Evolutionary conservation across 2,329 filamentous ascomycete genomes (phyloP).

Genomic region (Talaromyces sp.): DNA sequence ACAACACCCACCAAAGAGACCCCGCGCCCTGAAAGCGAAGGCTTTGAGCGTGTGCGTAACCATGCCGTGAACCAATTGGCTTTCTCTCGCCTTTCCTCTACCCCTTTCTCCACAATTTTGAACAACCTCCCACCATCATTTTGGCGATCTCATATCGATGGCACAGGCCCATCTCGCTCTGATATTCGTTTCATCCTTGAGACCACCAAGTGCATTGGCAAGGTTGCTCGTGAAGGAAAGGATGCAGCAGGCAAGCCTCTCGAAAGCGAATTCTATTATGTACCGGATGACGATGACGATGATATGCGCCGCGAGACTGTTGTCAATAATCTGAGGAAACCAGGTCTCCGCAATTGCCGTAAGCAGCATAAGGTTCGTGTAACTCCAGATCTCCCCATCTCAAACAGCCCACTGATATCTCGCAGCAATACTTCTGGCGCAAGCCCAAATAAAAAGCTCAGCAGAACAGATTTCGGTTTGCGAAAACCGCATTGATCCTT

Average conservation of each 20-base stretch:
- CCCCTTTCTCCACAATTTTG: conserved; percentile 85
- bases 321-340: conserved; percentile 82
- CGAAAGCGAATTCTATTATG: conserved; percentile 96
- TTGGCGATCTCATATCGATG: conserved; percentile 54
- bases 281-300: conserved; percentile 83
- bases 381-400: conserved; percentile 6
- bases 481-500: conserved; percentile 21
- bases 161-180: conserved; percentile 57
- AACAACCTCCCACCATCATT: conserved; percentile 73
- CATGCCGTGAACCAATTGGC: conserved; percentile 95
- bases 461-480: conserved; percentile 7
- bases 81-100: conserved; percentile 88
- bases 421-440: conserved; percentile 73
- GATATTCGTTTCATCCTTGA: conserved; percentile 74
- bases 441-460: conserved; percentile 54
- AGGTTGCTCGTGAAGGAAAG: conserved; percentile 88
- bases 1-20: conserved; percentile 22
- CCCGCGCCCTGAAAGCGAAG: conserved; percentile 27
- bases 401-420: conserved; percentile 25
- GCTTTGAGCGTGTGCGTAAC: conserved; percentile 58
- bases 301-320: conserved; percentile 77
- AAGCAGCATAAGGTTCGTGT: conserved; percentile 92
- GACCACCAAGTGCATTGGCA: conserved; percentile 75
- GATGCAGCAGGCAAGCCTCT: conserved; percentile 91
- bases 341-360: conserved; percentile 82